These are phyloP conservation scores for Micromonas pusilla DNA, from an alignment of 139 green algal genomes.

Conservation along the genomic window DNA sequence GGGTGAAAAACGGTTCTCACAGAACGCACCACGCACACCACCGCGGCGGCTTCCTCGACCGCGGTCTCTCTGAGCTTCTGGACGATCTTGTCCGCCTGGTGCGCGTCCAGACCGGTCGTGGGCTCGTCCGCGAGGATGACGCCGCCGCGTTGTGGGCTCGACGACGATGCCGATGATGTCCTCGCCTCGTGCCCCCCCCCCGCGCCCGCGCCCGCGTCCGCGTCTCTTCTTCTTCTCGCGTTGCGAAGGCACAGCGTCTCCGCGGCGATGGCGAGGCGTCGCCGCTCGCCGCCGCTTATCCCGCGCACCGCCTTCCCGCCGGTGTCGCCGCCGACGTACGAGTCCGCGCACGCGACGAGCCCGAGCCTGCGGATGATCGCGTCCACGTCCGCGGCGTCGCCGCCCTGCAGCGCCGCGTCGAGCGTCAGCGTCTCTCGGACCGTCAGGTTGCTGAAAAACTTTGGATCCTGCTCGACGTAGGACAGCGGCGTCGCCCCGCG, in stretches of 20 bases:
- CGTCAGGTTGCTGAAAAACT: constrained; percentile 83
- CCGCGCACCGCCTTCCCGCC: constrained; percentile 21
- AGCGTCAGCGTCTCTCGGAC: constrained; percentile 68
- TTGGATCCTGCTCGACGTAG: constrained; percentile 87
- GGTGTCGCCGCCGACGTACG: constrained; percentile 25
- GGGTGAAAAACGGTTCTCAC: too few relatives aligned
- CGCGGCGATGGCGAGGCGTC: constrained; percentile 76
- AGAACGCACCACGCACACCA: constrained; percentile 11
- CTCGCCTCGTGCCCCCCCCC: background rate
- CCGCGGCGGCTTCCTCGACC: background rate
- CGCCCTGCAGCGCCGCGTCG: constrained; percentile 56
- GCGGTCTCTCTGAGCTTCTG: constrained; percentile 50
- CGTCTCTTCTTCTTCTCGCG: background rate
- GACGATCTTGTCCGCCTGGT: constrained; percentile 44
- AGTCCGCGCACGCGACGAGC: constrained; percentile 23
- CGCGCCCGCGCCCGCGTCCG: constrained; percentile 56
- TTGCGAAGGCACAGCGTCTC: constrained; percentile 62
- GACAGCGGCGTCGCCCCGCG: background rate
- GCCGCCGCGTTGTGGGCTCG: too few relatives aligned
- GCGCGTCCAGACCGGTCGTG: constrained; percentile 79
- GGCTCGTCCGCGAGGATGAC: constrained; percentile 68
- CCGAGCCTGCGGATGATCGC: background rate
- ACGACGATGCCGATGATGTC: background rate
- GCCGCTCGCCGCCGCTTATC: constrained; percentile 63
- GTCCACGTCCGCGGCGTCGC: constrained; percentile 10